Evolutionary conservation across 352 stramenopile genomes (phyloP).

Genomic region (Pythium chondricola): DNA sequence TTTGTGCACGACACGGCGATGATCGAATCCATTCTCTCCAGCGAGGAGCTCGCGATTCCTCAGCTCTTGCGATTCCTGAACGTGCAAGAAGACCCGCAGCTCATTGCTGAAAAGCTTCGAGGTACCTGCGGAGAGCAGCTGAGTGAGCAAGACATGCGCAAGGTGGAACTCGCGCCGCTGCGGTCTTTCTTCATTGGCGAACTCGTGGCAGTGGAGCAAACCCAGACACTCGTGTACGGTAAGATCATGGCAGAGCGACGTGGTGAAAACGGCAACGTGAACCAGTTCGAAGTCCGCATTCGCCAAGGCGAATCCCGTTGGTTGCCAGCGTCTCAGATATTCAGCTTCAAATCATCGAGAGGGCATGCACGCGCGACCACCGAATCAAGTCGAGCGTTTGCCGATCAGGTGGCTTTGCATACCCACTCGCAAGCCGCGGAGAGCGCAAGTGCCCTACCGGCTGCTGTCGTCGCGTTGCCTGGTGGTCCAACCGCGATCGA

Average conservation of each 20-base stretch:
- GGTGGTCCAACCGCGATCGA: background rate
- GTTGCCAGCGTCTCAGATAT: slow-evolving; percentile 55
- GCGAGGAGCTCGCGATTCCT: slow-evolving; percentile 40
- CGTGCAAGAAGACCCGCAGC: slow-evolving; percentile 49
- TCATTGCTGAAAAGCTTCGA: slow-evolving; percentile 67
- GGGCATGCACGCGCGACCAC: background rate
- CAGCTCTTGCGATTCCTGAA: slow-evolving; percentile 47
- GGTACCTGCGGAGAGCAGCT: slow-evolving; percentile 49
- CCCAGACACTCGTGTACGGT: slow-evolving; percentile 44
- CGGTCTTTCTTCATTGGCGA: slow-evolving; percentile 64
- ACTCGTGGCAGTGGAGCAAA: slow-evolving; percentile 51
- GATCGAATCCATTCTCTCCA: slow-evolving; percentile 60
- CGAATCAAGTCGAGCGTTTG: slow-evolving; percentile 13
- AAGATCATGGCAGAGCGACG: slow-evolving; percentile 47
- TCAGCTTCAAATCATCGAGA: slow-evolving; percentile 61
- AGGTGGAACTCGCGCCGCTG: slow-evolving; percentile 55
- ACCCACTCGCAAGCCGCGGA: no score
- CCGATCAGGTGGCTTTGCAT: slow-evolving; percentile 5
- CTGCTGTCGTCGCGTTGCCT: background rate
- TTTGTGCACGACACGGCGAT: slow-evolving; percentile 54
- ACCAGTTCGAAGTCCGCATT: slow-evolving; percentile 58
- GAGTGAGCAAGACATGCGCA: slow-evolving; percentile 32
- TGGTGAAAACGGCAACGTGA: slow-evolving; percentile 26
- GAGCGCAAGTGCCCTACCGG: background rate
- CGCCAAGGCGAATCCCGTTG: slow-evolving; percentile 29